These are phyloP conservation scores for Naganishia albida DNA, from an alignment of 1,284 basidiomycete species.

Conservation along the genomic window DNA sequence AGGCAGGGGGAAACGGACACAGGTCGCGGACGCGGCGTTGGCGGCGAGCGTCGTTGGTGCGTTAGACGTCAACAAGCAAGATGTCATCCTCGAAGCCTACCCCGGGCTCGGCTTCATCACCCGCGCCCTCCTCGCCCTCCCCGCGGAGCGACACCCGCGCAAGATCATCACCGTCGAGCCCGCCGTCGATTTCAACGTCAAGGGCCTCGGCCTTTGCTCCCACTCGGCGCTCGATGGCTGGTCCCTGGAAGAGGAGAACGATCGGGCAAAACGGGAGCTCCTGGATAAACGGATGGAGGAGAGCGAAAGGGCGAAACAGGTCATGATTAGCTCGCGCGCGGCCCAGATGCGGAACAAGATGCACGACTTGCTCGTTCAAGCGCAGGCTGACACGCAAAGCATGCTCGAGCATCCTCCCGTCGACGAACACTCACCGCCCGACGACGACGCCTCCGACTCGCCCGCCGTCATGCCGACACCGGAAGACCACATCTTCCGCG, in stretches of 20 bases:
- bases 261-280: not conserved
- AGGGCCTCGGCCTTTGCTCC: conserved; percentile 37
- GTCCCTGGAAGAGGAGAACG: not conserved
- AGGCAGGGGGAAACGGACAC: conserved; percentile 23
- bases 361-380: conserved; percentile 37
- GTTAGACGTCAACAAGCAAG: conserved; percentile 2
- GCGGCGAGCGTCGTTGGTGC: conserved; percentile 12
- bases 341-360: conserved; percentile 2
- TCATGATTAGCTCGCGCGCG: not conserved
- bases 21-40: conserved; percentile 21
- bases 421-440: not conserved
- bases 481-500: conserved; percentile 5
- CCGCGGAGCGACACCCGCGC: not conserved
- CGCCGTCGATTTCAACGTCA: conserved; percentile 33
- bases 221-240: conserved; percentile 5
- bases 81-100: conserved; percentile 31
- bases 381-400: not conserved
- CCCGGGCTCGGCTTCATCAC: conserved; percentile 31
- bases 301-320: not conserved
- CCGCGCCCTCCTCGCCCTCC: conserved; percentile 22
- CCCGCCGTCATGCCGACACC: not conserved
- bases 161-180: conserved; percentile 42
- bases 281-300: not conserved
- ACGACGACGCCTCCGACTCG: not conserved
- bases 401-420: conserved; percentile 2